Base-by-base conservation (phyloP, 768 basidiomycete species). In the Filobasidium wieringae region DNA sequence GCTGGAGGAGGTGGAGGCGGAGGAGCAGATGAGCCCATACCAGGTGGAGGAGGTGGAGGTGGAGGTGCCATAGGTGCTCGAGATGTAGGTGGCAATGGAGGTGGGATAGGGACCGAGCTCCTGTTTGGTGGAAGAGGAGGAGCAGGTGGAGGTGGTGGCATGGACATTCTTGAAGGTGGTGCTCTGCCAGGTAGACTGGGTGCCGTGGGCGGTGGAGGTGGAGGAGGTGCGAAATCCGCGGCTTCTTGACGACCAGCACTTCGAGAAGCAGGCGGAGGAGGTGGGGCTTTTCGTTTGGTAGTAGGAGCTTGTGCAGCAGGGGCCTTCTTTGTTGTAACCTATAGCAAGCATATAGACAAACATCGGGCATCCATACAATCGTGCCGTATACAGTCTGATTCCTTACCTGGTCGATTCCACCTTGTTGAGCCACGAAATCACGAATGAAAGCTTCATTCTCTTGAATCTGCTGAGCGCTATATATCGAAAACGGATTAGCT, bases 391-490 rank as follows among this genome's bases (percentile, higher is more conserved):
- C 49, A 24, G 55, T 30, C 8, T 17, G 12, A 12, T 12, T 2
- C 36, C 77, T 14, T 45, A 67, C 68, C 59, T 65, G 67, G 27
- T 74, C 66, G 29, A 75, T 71, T 0, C 75, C 76, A 11, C 74
- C 76, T 15, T 74, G 70, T 34, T 76, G 85, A 66, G 62, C 81
- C 77, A 90, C 80, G 67, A 83, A 99, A 62, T 84, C 79, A 68
- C 84, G 84, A 75, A 99, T 93, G 71, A 89, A 96, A 61, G 87
- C 85, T 76, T 85, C 85, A 66, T 97, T 84, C 62, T 84, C 76
- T 60, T 78, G 79, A 36, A 95, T 82, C 40, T 87, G 74, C 34
- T 84, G 81, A 51, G 72, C 68, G 8, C 60, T 60, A 24, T 4
- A 14, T n/a, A n/a, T n/a, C n/a, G n/a, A n/a, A 39, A 9, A 27